Evolutionary conservation across 2,329 filamentous ascomycete genomes (phyloP).

Genomic region (Rutstroemia sp.): DNA sequence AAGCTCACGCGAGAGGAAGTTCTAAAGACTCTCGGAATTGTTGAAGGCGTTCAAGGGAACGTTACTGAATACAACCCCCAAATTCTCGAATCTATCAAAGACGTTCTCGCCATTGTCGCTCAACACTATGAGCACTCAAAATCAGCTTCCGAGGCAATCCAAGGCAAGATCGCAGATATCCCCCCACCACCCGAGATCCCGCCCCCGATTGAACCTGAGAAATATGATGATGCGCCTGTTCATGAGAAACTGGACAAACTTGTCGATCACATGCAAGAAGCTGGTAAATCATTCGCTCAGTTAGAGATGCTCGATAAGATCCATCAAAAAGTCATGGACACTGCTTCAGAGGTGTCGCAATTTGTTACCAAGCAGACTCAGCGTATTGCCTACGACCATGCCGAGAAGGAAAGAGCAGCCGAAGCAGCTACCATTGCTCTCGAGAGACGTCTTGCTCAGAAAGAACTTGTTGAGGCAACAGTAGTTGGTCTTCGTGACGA

Average conservation of each 20-base stretch:
- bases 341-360: constrained; percentile 73
- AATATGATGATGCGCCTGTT: constrained; percentile 57
- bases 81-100: constrained; percentile 77
- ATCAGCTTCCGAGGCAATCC: constrained; percentile 47
- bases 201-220: constrained; percentile 45
- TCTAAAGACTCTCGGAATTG: constrained; percentile 62
- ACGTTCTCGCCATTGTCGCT: constrained; percentile 74
- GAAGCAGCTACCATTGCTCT: constrained; percentile 76
- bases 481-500: constrained; percentile 46
- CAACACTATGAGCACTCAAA: constrained; percentile 88
- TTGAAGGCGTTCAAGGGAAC: constrained; percentile 71
- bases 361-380: constrained; percentile 74
- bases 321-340: constrained; percentile 77
- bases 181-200: constrained; percentile 46
- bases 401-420: constrained; percentile 69
- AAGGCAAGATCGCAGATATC: constrained; percentile 50
- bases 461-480: constrained; percentile 51
- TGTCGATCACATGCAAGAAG: constrained; percentile 56
- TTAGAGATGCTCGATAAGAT: constrained; percentile 83
- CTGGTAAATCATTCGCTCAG: constrained; percentile 64
- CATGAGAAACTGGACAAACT: constrained; percentile 51
- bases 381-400: constrained; percentile 68
- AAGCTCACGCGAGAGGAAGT: constrained; percentile 76
- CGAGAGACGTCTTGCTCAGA: constrained; percentile 64
- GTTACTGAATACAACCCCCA: constrained; percentile 81